A percentile compares a stretch with the other conserved stretches of the same genome.
phyloP scores from a whole-genome alignment of 2,329 filamentous ascomycete genomes.

The Colletotrichum coccodes region DNA sequence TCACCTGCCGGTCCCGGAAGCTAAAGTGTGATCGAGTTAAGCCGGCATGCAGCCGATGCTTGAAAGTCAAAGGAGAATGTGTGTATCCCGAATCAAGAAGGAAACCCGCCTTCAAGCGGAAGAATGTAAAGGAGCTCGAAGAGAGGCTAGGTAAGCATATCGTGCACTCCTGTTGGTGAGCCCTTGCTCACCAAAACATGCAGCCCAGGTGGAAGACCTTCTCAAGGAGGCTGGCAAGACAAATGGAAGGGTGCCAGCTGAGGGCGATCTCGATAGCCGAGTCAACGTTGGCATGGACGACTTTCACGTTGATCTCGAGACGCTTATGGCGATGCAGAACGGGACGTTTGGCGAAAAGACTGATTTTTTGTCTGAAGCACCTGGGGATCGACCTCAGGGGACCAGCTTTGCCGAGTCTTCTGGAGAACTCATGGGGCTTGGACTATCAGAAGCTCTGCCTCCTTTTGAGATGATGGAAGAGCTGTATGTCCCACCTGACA shows the following conservation, averaged over 20 bases:
- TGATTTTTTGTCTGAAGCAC: background rate
- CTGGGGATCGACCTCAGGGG: background rate
- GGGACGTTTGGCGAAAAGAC: background rate
- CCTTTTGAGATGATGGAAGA: slow-evolving; percentile 84
- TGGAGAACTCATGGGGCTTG: slow-evolving; percentile 74
- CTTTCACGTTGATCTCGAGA: slow-evolving; percentile 29
- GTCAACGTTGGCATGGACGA: slow-evolving; percentile 38
- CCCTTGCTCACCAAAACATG: slow-evolving; percentile 11
- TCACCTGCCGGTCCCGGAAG: slow-evolving; percentile 85
- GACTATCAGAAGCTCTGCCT: slow-evolving; percentile 84
- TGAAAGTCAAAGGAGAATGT: slow-evolving; percentile 79
- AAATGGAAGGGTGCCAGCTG: background rate
- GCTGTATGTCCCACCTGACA: slow-evolving; percentile 65
- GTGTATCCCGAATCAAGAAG: slow-evolving; percentile 89
- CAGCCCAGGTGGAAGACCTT: slow-evolving; percentile 85
- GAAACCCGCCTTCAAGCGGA: slow-evolving; percentile 87
- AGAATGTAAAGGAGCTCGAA: slow-evolving; percentile 91
- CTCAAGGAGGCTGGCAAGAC: slow-evolving; percentile 68
- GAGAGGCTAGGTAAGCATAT: slow-evolving; percentile 77
- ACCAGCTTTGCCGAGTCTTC: slow-evolving; percentile 7
- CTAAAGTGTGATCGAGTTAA: slow-evolving; percentile 85
- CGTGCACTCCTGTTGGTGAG: background rate
- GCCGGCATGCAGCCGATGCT: slow-evolving; percentile 84
- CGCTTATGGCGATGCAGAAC: slow-evolving; percentile 33
- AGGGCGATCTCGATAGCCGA: slow-evolving; percentile 19